Conservation (phyloP, 345 rosid species). For the Bruguiera gymnorhiza region DNA sequence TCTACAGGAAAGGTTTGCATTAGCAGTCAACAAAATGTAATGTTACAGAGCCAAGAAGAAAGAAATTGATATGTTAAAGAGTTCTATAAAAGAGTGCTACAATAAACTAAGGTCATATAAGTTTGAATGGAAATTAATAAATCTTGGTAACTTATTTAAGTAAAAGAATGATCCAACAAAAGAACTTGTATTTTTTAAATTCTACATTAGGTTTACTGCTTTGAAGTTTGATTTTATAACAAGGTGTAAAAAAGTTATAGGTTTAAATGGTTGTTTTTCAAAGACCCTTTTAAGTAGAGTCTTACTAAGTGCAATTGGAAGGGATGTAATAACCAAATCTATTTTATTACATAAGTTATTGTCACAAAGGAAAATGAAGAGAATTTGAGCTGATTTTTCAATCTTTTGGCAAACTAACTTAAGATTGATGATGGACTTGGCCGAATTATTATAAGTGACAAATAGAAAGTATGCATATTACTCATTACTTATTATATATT, state of each 20-base stretch:
- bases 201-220: not conserved
- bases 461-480: not conserved
- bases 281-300: not conserved
- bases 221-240: not conserved
- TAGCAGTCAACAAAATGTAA: no score
- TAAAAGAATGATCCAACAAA: no score
- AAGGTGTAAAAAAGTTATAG: not conserved
- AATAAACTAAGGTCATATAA: no score
- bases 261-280: not conserved
- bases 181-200: not conserved
- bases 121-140: no score
- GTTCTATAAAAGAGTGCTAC: no score
- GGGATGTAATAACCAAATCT: not conserved
- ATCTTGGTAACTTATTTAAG: no score
- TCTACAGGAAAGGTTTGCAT: not conserved
- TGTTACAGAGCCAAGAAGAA: no score
- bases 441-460: not conserved
- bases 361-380: not conserved
- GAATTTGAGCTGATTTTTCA: not conserved
- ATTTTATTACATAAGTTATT: not conserved
- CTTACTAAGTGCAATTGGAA: not conserved
- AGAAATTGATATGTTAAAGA: no score
- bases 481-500: no score
- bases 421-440: not conserved
- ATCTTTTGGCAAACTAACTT: not conserved